A percentile compares a stretch with the other conserved stretches of the same genome.
Evolutionary conservation across 495 filamentous ascomycete genomes (phyloP).

Genomic region (Thozetella sp.): DNA sequence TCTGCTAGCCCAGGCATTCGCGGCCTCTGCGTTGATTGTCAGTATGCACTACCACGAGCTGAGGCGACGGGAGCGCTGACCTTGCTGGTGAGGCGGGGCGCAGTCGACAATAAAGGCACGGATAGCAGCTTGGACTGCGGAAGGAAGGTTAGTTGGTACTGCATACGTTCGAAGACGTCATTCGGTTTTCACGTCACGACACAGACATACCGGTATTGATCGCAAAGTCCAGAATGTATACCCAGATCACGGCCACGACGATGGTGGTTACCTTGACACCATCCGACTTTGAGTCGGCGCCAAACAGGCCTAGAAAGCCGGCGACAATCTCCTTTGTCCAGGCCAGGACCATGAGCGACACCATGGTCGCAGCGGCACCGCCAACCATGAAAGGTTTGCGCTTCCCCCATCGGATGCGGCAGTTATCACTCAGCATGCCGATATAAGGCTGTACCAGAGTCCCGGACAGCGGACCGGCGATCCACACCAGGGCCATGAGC

Average conservation of each 20-base stretch:
- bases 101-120: conserved; percentile 91
- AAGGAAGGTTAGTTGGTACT: conserved; percentile 3
- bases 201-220: conserved; percentile 79
- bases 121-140: conserved; percentile 84
- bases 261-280: conserved; percentile 64
- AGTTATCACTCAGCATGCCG: conserved; percentile 87
- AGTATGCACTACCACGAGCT: not conserved
- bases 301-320: conserved; percentile 71
- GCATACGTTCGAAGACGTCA: not conserved
- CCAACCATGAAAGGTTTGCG: conserved; percentile 86
- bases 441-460: conserved; percentile 92
- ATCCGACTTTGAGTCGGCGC: conserved; percentile 61
- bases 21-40: conserved; percentile 51
- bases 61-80: conserved; percentile 19
- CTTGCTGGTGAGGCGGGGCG: conserved; percentile 86
- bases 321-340: conserved; percentile 82
- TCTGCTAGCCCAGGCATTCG: conserved; percentile 86
- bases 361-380: conserved; percentile 71
- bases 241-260: conserved; percentile 73
- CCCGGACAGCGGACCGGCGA: conserved; percentile 86
- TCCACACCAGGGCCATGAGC: conserved; percentile 92
- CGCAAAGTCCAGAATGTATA: conserved; percentile 86
- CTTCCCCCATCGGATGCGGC: conserved; percentile 78
- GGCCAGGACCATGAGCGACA: conserved; percentile 73
- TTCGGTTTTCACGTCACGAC: not conserved